Evolutionary conservation across 2,329 filamentous ascomycete genomes (phyloP), one percentile per base, ranked within the genome.

Genomic region (Cryphonectria nitschkei): DNA sequence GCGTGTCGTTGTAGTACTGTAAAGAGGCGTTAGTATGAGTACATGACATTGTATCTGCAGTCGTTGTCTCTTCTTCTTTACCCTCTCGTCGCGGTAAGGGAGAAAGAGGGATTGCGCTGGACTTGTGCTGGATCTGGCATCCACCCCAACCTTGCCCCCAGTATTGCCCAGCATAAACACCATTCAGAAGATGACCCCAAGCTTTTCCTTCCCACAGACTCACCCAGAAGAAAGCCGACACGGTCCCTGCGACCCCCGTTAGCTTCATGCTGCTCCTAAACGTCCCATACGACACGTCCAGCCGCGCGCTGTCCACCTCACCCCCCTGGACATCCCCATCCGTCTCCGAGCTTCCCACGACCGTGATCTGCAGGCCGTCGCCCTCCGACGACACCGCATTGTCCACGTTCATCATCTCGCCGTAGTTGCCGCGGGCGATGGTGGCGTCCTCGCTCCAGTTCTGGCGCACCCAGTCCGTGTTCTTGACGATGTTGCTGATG

Each of bases 171-270:
- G 11, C 26, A 61, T 14, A 61, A 32, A 34, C 54, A 56, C 26
- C n/a, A 39, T 26, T 8, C 46, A 39, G 32, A 56, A 16, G 22
- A 34, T 3, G n/a, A 19, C 54, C 26, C 26, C 3, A 16, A 16
- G 14, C 11, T 11, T 8, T 19, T 22, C 61, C 19, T 34, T 34
- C 16, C 64, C 29, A 16, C 37, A 2, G 5, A 76, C 82, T 75
- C 77, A 93, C 90, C 89, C 92, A 95, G 80, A 94, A 95, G 81
- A 95, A 94, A 8, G 92, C 92, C 41, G 88, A 89, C 78, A 92
- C 95, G 1, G 93, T 95, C 37, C 92, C 92, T 1, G 83, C 80
- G 8, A 87, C 81, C 54, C 80, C 80, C 0, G 89, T 88, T 69
- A 91, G 79, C 79, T 89, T 91, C 83, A 94, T 90, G 50, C 86